Percentiles rank a stretch among this genome's conserved stretches.
phyloP scores from a whole-genome alignment of 805 yeast genomes.

The Pichia kluyveri region DNA sequence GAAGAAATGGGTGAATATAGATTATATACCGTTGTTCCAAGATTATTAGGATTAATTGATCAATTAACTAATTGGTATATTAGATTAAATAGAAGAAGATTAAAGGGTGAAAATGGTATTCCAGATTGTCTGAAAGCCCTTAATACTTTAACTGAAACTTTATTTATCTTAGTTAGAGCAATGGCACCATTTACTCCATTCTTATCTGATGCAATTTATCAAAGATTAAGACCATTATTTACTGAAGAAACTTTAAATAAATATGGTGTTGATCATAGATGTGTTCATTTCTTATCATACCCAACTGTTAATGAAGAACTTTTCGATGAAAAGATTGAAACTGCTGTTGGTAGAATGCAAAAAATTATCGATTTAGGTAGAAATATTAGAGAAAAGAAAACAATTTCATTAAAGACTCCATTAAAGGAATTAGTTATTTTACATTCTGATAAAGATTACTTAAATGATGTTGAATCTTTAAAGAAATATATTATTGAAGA shows the following conservation, averaged over 20 bases:
- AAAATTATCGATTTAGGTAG: slow-evolving; percentile 94
- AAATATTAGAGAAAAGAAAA: slow-evolving; percentile 92
- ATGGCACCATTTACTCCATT: slow-evolving; percentile 99
- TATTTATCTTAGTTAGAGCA: slow-evolving; percentile 81
- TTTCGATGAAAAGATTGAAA: slow-evolving; percentile 74
- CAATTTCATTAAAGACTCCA: slow-evolving; percentile 90
- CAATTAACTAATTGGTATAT: slow-evolving; percentile 98
- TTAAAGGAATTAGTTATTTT: slow-evolving; percentile 79
- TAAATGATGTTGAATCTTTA: slow-evolving; percentile 70
- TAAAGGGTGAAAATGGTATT: slow-evolving; percentile 87
- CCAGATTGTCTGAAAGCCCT: slow-evolving; percentile 81
- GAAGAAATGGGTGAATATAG: slow-evolving; percentile 84
- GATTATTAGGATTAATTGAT: slow-evolving; percentile 78
- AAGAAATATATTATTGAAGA: slow-evolving; percentile 80
- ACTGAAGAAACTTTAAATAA: slow-evolving; percentile 44
- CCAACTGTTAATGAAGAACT: slow-evolving; percentile 77
- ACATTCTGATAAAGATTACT: slow-evolving; percentile 66
- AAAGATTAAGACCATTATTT: slow-evolving; percentile 56
- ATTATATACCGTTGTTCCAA: slow-evolving; percentile 93
- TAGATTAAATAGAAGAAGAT: slow-evolving; percentile 94
- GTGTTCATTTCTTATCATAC: slow-evolving; percentile 90
- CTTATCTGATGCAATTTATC: slow-evolving; percentile 84
- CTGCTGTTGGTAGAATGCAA: slow-evolving; percentile 92
- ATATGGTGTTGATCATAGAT: slow-evolving; percentile 54
- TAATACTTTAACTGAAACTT: slow-evolving; percentile 84